Percentiles rank a stretch among this genome's conserved stretches.
These are phyloP conservation scores for Trypanosoma lewisi DNA, from an alignment of 208 protist species.

Conservation along the genomic window DNA sequence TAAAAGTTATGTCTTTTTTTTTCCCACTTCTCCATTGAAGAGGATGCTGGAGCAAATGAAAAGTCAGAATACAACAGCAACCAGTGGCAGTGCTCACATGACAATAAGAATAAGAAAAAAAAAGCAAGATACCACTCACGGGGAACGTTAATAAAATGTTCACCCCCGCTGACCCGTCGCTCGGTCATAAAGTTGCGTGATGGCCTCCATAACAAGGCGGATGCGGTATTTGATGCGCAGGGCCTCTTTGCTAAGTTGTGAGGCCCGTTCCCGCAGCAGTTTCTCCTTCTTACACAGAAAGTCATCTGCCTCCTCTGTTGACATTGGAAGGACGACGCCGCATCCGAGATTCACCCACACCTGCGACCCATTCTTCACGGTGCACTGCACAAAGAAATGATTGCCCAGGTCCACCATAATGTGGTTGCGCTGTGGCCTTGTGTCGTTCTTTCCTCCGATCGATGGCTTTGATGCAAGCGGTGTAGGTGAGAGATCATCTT, in stretches of 20 bases:
- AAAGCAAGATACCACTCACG: background rate
- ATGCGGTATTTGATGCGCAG: conserved; percentile 80
- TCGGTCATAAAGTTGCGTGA: conserved; percentile 48
- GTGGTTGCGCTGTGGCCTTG: conserved; percentile 37
- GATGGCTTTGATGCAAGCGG: conserved; percentile 1
- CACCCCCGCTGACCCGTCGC: conserved; percentile 11
- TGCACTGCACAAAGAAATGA: conserved; percentile 64
- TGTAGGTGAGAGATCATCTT: background rate
- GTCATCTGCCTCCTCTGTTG: conserved; percentile 36
- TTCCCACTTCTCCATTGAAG: no score
- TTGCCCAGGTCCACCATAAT: conserved; percentile 80
- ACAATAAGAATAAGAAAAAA: background rate
- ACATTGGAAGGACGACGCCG: conserved; percentile 75
- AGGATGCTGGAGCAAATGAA: no score
- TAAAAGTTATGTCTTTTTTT: no score
- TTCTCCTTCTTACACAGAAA: conserved; percentile 64
- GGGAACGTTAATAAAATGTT: background rate
- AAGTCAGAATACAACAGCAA: no score
- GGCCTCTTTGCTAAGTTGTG: conserved; percentile 42
- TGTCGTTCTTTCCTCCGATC: background rate
- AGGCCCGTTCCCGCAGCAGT: conserved; percentile 35
- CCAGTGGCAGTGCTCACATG: no score
- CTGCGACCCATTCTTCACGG: conserved; percentile 37
- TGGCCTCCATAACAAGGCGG: conserved; percentile 70
- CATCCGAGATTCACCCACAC: conserved; percentile 82